Base-by-base conservation (phyloP, 768 basidiomycete species). In the Suillus ampliporus region DNA sequence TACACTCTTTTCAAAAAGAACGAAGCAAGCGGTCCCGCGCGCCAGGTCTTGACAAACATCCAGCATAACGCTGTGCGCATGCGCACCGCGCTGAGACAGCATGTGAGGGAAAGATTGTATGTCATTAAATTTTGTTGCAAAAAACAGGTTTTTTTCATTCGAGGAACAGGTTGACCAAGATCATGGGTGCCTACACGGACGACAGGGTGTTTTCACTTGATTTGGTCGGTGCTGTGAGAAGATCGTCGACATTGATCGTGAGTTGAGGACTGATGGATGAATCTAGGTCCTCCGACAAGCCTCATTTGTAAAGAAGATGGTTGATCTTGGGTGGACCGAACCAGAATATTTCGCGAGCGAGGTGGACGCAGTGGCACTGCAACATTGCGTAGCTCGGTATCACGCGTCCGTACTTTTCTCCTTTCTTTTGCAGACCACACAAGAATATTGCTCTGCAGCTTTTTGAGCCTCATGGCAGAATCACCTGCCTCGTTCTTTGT, bases 311-410 rank as follows among this genome's bases (percentile, higher is more conserved):
- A 64, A 73, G 65, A 87, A 86, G 71, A 86, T 88, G 83, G 70
- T 76, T 41, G 74, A 80, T 35, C 74, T 87, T 3, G 76, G 78
- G 0, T 88, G 86, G 86, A 84, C 81, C 2, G 65, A 74, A 19
- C 75, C 78, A 0, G 69, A 68, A 2, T 84, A 78, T 63, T 84
- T 86, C 41, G 43, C 63, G 9, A 61, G 60, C 2, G 59, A 62
- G 8, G 76, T 76, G 38, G 81, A 83, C 52, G 77, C 79, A 63
- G 61, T 80, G 5, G 80, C 79, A 1, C 70, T 87, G 9, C 75
- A 80, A 34, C 84, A 86, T 64, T 79, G 81, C 6, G 73, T 84
- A n/a, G 80, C 85, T 2, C 75, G 87, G 67, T 88, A 88, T 67
- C 85, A 87, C 59, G 86, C 82, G 83, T 86, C 66, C 19, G 77